Base-by-base conservation (phyloP, 1,139 yeast genomes). In the Suhomyces ambrosiae region DNA sequence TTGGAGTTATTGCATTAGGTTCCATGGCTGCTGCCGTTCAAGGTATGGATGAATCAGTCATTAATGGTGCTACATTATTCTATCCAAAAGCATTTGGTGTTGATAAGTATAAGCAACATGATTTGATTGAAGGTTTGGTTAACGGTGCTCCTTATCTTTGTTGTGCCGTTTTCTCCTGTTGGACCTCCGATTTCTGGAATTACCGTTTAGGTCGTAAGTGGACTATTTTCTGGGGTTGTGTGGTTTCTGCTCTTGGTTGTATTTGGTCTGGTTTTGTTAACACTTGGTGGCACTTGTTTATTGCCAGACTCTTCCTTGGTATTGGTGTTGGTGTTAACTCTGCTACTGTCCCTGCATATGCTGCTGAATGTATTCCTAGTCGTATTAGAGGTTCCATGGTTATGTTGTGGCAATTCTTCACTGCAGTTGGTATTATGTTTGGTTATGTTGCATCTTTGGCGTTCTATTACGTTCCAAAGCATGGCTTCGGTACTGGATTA, bases 11-110 rank as follows among this genome's bases (percentile, higher is more conserved):
- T 39, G 74, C 86, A 12, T 76, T 86, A 57, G 84, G 90, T 28
- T 84, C 95, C 5, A 77, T 87, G 80, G 88, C 94, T 37, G 96
- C 96, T 14, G 86, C 90, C 7, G 90, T 88, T 24, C 95, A 87
- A 60, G 96, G 96, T 54, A 86, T 87, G 88, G 96, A 87, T 60
- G 95, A 87, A 59, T 75, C 94, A 1, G 95, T 86, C 15, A 76
- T 85, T 42, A 86, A 86, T 52, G 96, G 96, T 47, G 95, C 96
- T 7, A 77, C 82, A 39, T 63, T 86, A 33, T 82, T 79, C 54
- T 86, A 81, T 60, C 87, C 90, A 5, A 50, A 53, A 2, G 59
- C 58, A 1, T 68, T 83, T 36, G 71, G 67, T 9, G 52, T 65
- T 17, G 64, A 58, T 11, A 33, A 37, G 3, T 63, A 72, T 50